Evolutionary conservation across 164 flowering plant species (phyloP).

Genomic region (Amborella trichopoda): DNA sequence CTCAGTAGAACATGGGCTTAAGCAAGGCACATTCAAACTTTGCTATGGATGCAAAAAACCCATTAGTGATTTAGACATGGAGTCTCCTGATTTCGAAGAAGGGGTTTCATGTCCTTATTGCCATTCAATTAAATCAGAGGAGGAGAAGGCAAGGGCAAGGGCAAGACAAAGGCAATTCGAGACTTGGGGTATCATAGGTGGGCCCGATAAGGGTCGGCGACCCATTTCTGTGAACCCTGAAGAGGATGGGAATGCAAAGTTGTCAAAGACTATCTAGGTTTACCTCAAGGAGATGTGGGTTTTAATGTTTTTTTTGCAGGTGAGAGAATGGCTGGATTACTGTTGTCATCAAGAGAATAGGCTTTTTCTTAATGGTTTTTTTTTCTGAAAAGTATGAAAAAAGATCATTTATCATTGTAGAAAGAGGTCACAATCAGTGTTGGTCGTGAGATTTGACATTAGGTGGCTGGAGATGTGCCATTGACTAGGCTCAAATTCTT

Average conservation of each 20-base stretch:
- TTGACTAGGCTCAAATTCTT: too few relatives aligned
- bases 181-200: constrained; percentile 85
- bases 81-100: constrained; percentile 65
- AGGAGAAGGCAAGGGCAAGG: constrained; percentile 93
- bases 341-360: neutral
- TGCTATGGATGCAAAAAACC: constrained; percentile 97
- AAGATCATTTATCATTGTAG: too few relatives aligned
- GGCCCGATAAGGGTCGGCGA: constrained; percentile 83
- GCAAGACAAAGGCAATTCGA: constrained; percentile 84
- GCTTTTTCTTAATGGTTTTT: neutral
- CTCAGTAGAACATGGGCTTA: constrained; percentile 83
- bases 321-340: neutral
- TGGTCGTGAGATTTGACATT: too few relatives aligned
- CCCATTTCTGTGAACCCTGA: constrained; percentile 10
- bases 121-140: constrained; percentile 60
- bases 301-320: too few relatives aligned
- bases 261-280: neutral
- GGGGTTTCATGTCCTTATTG: constrained; percentile 91
- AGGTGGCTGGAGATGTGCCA: too few relatives aligned
- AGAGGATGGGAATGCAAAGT: neutral
- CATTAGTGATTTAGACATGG: constrained; percentile 85
- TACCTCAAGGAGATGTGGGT: neutral
- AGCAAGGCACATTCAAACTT: constrained; percentile 70
- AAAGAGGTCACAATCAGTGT: too few relatives aligned
- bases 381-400: neutral